These are phyloP conservation scores for Penstemon davidsonii DNA, from an alignment of 257 asterid species.

Conservation along the genomic window DNA sequence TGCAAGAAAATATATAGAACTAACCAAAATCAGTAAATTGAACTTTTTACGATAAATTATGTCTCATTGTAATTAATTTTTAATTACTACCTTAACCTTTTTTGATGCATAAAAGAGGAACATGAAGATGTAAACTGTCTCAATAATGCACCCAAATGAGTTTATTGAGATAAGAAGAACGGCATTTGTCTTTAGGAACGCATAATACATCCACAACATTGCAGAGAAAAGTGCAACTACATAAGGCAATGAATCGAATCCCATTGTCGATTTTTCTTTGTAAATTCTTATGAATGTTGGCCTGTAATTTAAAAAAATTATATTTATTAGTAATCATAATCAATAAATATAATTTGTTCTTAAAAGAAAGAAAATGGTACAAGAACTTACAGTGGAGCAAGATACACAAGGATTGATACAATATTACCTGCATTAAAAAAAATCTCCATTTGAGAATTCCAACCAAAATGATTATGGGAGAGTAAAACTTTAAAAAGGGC, in stretches of 20 bases:
- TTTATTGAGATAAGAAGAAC: conserved; percentile 54
- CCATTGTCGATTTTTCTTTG: conserved; percentile 53
- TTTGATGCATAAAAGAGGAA: conserved; percentile 48
- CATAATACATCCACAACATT: conserved; percentile 57
- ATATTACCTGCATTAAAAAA: conserved; percentile 59
- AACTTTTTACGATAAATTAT: neutral
- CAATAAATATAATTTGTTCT: neutral
- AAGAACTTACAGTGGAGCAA: conserved; percentile 78
- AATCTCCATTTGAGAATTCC: neutral
- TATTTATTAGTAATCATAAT: no score
- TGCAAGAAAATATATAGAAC: neutral
- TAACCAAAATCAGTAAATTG: neutral
- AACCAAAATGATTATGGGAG: neutral
- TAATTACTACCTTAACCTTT: conserved; percentile 43
- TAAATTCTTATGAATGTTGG: conserved; percentile 49
- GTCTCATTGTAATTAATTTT: no score
- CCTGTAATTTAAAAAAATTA: conserved; percentile 26
- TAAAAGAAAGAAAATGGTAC: no score
- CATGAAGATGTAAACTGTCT: conserved; percentile 43
- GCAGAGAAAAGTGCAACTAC: conserved; percentile 52
- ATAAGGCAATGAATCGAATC: conserved; percentile 56
- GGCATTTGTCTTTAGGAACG: conserved; percentile 41
- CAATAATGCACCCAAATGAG: conserved; percentile 46
- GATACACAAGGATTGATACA: conserved; percentile 60
- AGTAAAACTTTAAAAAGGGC: neutral